Percentiles rank a stretch among this genome's conserved stretches.
These are phyloP conservation scores for Yamadazyma triangularis DNA, from an alignment of 1,139 yeast genomes.

Conservation along the genomic window DNA sequence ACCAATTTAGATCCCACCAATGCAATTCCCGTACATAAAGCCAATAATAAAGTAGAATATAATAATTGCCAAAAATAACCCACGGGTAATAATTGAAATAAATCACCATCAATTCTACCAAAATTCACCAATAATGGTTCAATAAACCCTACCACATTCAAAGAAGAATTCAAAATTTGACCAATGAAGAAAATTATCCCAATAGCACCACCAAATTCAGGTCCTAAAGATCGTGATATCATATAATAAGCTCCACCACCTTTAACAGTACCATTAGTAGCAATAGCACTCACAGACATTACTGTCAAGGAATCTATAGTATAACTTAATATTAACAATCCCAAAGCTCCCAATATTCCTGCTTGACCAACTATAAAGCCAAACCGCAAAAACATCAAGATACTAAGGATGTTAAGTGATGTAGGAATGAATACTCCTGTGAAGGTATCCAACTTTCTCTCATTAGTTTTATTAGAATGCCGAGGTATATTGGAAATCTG, in stretches of 20 bases:
- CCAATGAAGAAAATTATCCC: constrained; percentile 76
- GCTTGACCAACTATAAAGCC: constrained; percentile 78
- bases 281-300: constrained; percentile 70
- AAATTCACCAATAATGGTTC: constrained; percentile 71
- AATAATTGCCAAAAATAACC: constrained; percentile 55
- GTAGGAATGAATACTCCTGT: constrained; percentile 80
- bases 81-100: constrained; percentile 44
- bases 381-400: constrained; percentile 74
- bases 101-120: constrained; percentile 53
- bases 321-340: constrained; percentile 57
- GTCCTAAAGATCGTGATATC: constrained; percentile 76
- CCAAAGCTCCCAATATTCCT: constrained; percentile 63
- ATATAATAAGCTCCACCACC: constrained; percentile 86
- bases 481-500: no score
- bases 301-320: constrained; percentile 65
- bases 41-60: constrained; percentile 64
- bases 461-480: no score
- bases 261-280: constrained; percentile 77
- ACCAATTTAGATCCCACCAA: constrained; percentile 80
- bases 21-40: constrained; percentile 73
- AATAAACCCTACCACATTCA: constrained; percentile 76
- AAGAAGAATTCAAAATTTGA: constrained; percentile 68
- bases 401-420: constrained; percentile 69
- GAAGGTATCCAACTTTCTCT: constrained; percentile 70
- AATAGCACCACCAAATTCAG: constrained; percentile 81